Evolutionary conservation across 176 grass and related monocot genomes (phyloP), one percentile per base, ranked within the genome.

Genomic region (Bonia amplexicaulis): DNA sequence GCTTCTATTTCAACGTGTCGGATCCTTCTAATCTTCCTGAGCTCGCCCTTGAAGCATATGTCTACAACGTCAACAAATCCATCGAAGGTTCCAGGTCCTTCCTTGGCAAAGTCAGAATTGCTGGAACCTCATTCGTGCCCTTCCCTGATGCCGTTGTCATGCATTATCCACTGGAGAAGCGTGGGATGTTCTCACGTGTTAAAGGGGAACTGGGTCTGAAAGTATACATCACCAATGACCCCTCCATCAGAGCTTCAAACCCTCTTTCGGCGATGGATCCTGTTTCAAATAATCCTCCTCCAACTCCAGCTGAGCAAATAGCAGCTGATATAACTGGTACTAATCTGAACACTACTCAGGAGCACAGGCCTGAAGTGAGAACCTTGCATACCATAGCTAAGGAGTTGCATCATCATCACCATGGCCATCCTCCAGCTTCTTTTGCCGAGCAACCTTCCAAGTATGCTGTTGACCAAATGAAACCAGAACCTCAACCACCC

Each of bases 161-260:
- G 91, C 91, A 96, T 60, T 96, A 93, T 63, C 96, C 93, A 23
- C 58, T 99, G 73, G 96, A 99, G 81, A 99, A 99, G 89, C 91
- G 93, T 7, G 96, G 93, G 19, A 87, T 99, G 47, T 99, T 99
- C 82, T 99, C 96, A 1, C 96, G 84, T n/a, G 90, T 99, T 10
- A 99, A 92, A 41, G 93, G 96, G 33, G 93, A 96, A 46, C 65
- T 96, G 46, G 91, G 96, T 26, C 91, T 99, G 15, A 99, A 96
- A 71, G 93, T 99, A 6, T 99, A 92, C 78, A 82, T 99, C 69
- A 99, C 93, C 23, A 89, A 96, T 91, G 96, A 99, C 55, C 90
- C 96, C 13, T 59, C 81, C 7, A 91, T 96, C 86, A 99, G 81
- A 66, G 82, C 96, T 78, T 96, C 96, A 15, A 94, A 96, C 77